Percentiles rank a stretch among this genome's conserved stretches.
phyloP scores from a whole-genome alignment of 148 eudicot genomes.

The Hydrangea macrophylla region DNA sequence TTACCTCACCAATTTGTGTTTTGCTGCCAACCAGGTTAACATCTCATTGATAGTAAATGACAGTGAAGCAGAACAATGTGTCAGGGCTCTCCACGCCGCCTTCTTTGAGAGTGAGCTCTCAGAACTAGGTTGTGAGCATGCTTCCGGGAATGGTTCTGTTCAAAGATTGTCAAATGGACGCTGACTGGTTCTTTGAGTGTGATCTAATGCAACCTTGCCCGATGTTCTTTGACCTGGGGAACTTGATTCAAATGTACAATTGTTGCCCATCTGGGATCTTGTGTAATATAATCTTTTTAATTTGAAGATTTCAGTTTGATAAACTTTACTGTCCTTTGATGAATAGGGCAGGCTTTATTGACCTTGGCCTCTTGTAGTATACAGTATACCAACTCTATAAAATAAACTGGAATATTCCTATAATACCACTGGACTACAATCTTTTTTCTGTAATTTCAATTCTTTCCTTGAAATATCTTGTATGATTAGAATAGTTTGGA shows the following conservation, averaged over 20 bases:
- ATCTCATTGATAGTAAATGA: constrained; percentile 91
- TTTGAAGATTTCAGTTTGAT: not conserved
- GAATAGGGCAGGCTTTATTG: too few relatives aligned
- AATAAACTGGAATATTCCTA: too few relatives aligned
- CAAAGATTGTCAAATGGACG: constrained; percentile 7
- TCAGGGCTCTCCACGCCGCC: constrained; percentile 76
- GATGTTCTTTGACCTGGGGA: not conserved
- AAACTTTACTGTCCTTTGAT: not conserved
- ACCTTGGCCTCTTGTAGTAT: too few relatives aligned
- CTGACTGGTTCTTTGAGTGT: not conserved
- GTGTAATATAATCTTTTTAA: not conserved
- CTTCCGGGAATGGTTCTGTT: constrained; percentile 24
- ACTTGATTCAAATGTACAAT: not conserved
- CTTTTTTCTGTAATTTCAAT: too few relatives aligned
- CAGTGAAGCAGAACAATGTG: constrained; percentile 82
- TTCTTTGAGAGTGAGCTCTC: constrained; percentile 59
- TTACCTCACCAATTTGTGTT: not conserved
- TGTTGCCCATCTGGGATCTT: not conserved
- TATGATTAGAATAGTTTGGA: too few relatives aligned
- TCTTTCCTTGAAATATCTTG: too few relatives aligned
- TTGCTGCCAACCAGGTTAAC: constrained; percentile 54
- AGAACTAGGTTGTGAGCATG: constrained; percentile 17
- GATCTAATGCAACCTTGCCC: not conserved
- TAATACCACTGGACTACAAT: too few relatives aligned
- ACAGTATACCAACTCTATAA: too few relatives aligned